Conservation (phyloP, 331 rosid genomes). For the Telfairia occidentalis region DNA sequence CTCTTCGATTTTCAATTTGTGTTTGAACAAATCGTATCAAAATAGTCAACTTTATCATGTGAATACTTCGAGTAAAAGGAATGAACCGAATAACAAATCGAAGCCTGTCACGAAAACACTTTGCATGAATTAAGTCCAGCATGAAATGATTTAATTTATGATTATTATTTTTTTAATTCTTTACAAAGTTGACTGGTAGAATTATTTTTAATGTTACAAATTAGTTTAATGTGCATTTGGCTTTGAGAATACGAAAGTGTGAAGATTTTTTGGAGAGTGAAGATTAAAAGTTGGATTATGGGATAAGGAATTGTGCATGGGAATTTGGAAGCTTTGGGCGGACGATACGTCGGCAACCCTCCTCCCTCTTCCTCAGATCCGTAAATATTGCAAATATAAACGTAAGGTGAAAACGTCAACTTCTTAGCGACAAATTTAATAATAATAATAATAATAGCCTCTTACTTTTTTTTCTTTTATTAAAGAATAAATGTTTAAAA, state of each 20-base stretch:
- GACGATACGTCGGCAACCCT: constrained; percentile 1
- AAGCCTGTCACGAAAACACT: neutral
- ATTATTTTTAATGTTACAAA: neutral
- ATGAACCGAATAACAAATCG: neutral
- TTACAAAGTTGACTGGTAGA: neutral
- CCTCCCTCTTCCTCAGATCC: neutral
- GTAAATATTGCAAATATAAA: neutral
- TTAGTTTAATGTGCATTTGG: neutral
- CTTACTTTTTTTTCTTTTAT: too few relatives aligned
- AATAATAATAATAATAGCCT: too few relatives aligned
- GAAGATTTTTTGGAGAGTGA: neutral
- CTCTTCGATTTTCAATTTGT: neutral
- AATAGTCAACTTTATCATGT: neutral
- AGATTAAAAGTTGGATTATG: neutral
- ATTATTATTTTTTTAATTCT: neutral
- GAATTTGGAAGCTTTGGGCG: constrained; percentile 7
- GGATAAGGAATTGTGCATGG: neutral
- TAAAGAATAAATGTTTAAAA: too few relatives aligned
- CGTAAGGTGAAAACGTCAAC: neutral
- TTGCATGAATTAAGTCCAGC: neutral
- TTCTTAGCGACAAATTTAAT: neutral
- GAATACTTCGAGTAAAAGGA: neutral
- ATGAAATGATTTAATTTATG: neutral
- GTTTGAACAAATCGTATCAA: neutral
- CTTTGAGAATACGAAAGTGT: neutral